These are phyloP conservation scores for Epichloe uncinata DNA, from an alignment of 2,329 filamentous ascomycete genomes.

Conservation along the genomic window DNA sequence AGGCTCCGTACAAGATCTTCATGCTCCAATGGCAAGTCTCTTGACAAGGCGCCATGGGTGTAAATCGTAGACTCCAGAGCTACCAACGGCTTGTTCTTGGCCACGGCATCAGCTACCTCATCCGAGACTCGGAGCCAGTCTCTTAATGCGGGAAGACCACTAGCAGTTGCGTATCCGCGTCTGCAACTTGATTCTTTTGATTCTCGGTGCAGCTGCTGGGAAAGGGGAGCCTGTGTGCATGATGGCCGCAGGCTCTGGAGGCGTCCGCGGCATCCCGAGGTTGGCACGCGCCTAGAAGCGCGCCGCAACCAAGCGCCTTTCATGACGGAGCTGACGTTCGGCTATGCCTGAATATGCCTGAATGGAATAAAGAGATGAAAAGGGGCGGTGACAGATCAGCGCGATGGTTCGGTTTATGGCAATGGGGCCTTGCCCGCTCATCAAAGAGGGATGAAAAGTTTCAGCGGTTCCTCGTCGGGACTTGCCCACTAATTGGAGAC, in stretches of 20 bases:
- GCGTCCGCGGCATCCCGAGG: neutral
- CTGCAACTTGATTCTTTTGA: neutral
- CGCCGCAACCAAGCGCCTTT: neutral
- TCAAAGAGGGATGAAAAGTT: no score
- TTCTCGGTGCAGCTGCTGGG: neutral
- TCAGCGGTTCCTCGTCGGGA: no score
- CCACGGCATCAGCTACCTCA: slow-evolving; percentile 67
- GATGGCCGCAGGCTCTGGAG: neutral
- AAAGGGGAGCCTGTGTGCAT: neutral
- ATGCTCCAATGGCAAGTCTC: slow-evolving; percentile 59
- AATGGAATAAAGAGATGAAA: no score
- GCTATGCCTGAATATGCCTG: no score
- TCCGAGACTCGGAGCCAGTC: slow-evolving; percentile 58
- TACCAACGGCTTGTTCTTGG: slow-evolving; percentile 66
- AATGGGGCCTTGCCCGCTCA: no score
- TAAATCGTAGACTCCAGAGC: slow-evolving; percentile 95
- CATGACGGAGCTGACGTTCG: neutral
- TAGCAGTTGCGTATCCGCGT: slow-evolving; percentile 12
- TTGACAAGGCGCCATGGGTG: slow-evolving; percentile 81
- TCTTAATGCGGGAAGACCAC: slow-evolving; percentile 8
- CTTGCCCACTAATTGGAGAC: no score
- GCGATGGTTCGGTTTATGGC: no score
- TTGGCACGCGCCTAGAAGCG: neutral
- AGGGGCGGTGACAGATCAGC: no score
- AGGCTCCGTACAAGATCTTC: slow-evolving; percentile 69